Percentiles rank a stretch among this genome's conserved stretches.
Conservation (phyloP, 73 alveolate species). For the Halteria grandinella region DNA sequence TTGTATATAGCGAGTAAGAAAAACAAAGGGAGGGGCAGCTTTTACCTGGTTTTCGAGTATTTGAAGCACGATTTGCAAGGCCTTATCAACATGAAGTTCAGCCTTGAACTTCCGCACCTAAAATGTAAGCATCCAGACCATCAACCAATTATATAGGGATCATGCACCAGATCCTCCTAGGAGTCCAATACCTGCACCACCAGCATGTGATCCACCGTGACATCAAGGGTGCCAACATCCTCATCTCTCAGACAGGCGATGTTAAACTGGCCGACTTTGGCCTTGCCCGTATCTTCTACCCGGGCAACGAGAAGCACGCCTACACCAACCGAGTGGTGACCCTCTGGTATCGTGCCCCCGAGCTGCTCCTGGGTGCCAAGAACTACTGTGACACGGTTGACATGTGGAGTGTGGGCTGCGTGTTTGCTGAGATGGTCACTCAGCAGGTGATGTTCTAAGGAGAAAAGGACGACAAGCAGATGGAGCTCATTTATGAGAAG, state of each 20-base stretch:
- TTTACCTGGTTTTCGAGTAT: constrained; percentile 94
- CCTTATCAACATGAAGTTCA: constrained; percentile 67
- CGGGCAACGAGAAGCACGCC: neutral
- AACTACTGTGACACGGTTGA: constrained; percentile 68
- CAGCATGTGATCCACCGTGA: constrained; percentile 88
- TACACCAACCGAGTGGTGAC: constrained; percentile 70
- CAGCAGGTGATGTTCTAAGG: constrained; percentile 86
- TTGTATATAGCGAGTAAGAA: constrained; percentile 30
- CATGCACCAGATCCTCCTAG: constrained; percentile 72
- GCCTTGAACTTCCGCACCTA: constrained; percentile 26
- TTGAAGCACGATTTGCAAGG: constrained; percentile 95
- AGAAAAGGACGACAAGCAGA: constrained; percentile 77
- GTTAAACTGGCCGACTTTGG: constrained; percentile 70
- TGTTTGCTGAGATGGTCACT: constrained; percentile 88
- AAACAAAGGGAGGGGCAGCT: constrained; percentile 77
- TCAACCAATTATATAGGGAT: too few relatives aligned
- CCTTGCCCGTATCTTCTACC: constrained; percentile 50
- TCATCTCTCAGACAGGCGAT: constrained; percentile 82
- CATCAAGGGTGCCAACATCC: constrained; percentile 92
- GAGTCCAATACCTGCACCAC: constrained; percentile 81
- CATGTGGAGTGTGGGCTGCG: constrained; percentile 96
- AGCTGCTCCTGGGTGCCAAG: constrained; percentile 50
- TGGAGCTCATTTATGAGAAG: constrained; percentile 84
- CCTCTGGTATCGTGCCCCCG: constrained; percentile 76
- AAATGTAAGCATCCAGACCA: too few relatives aligned